These are phyloP conservation scores for Gamsiella multidivaricata DNA, from an alignment of 192 early-diverging fungal genomes.

Conservation along the genomic window DNA sequence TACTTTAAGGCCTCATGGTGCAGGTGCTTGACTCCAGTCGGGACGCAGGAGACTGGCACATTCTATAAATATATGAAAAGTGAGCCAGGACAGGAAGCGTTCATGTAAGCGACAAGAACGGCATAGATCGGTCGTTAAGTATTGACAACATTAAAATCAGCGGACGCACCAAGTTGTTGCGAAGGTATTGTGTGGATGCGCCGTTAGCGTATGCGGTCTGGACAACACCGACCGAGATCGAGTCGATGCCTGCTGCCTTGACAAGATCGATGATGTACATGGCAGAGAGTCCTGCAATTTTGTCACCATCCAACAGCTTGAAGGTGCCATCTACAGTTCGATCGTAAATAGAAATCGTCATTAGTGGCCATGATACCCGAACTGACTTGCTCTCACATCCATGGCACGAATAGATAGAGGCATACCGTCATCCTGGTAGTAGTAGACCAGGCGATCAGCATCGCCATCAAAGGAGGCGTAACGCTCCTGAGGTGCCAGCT, in stretches of 20 bases:
- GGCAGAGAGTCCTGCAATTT: slow-evolving; percentile 95
- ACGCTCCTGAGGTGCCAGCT: slow-evolving; percentile 73
- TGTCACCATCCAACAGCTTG: slow-evolving; percentile 97
- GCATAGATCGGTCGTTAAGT: too few species aligned
- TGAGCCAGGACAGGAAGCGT: too few species aligned
- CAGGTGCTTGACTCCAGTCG: slow-evolving; percentile 98
- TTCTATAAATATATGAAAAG: slow-evolving; percentile 55
- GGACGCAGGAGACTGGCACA: slow-evolving; percentile 94
- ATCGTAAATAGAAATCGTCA: background rate
- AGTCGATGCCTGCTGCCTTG: slow-evolving; percentile 77
- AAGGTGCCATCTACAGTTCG: slow-evolving; percentile 71
- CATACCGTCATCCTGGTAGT: slow-evolving; percentile 83
- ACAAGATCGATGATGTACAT: slow-evolving; percentile 94
- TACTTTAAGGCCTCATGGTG: slow-evolving; percentile 98
- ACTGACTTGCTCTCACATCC: background rate
- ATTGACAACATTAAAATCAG: too few species aligned
- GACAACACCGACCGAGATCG: slow-evolving; percentile 92
- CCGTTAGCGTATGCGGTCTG: slow-evolving; percentile 99
- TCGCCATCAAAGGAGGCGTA: slow-evolving; percentile 97
- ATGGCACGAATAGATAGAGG: background rate
- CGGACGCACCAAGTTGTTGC: slow-evolving; percentile 82
- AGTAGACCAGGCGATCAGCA: slow-evolving; percentile 98
- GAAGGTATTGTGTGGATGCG: slow-evolving; percentile 92
- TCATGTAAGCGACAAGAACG: too few species aligned
- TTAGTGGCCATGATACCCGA: background rate